Evolutionary conservation across 2,329 filamentous ascomycete species (phyloP), one percentile per base, ranked within the genome.

Genomic region (Epichloe gansuensis): DNA sequence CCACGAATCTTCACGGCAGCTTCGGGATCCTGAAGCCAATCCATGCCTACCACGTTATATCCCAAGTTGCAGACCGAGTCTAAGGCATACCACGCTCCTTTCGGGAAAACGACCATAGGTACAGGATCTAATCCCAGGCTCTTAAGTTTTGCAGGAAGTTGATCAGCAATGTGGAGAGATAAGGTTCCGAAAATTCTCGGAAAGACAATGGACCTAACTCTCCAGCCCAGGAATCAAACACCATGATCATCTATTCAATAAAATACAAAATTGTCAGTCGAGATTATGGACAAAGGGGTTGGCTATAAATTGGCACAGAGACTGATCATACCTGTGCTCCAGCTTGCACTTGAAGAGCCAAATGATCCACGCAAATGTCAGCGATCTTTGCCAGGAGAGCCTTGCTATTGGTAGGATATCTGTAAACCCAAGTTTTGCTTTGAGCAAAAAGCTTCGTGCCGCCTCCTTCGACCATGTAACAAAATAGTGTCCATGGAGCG

Each of bases 381-480:
- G 93, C 80, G 63, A 98, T 95, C 77, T 95, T 96, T 66, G 88
- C 82, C 58, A 98, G 72, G 58, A 98, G 71, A 56, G 77, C 81
- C 73, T 93, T 90, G 56, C 85, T 83, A 66, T 86, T 88, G 57
- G 86, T 76, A 0, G 86, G 79, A 63, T 96, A 89, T 69, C 82
- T 89, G 76, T 91, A 98, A 55, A 97, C 83, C 93, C 93, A 98
- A 28, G 87, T 95, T 78, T 98, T 98, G 63, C 82, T 86, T 71
- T 95, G 85, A 55, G 88, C 83, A 72, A 97, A 97, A 65, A 97
- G 76, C 75, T 97, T 97, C 60, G 86, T 94, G 44, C 93, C 93
- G 47, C 93, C 93, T 15, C 93, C 93, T 71, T 98, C 93, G 17
- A 97, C 89, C 93, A 98, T 98, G 74, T 98, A 98, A 74, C 91